Percentiles rank a stretch among this genome's conserved stretches.
phyloP scores from a whole-genome alignment of 768 basidiomycete genomes.

The Botryobasidium botryosum region DNA sequence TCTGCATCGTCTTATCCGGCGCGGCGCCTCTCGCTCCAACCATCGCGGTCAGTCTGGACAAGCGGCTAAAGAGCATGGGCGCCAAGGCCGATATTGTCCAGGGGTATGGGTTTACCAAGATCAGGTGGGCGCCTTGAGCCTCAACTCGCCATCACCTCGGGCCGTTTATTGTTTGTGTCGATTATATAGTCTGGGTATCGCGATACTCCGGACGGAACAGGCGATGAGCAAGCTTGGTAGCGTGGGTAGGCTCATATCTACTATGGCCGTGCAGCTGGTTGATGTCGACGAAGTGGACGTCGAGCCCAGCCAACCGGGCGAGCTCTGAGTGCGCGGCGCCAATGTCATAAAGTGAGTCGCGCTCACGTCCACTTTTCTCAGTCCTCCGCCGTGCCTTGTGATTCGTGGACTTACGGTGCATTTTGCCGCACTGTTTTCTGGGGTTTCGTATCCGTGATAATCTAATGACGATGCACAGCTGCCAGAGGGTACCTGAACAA shows the following conservation, averaged over 20 bases:
- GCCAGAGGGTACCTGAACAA: slow-evolving; percentile 62
- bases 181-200: too few relatives aligned
- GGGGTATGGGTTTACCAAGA: background rate
- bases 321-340: slow-evolving; percentile 53
- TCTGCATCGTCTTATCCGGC: slow-evolving; percentile 46
- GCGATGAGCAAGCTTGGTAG: slow-evolving; percentile 36
- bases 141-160: too few relatives aligned
- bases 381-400: background rate
- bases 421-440: background rate
- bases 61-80: background rate
- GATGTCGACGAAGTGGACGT: slow-evolving; percentile 36
- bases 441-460: too few relatives aligned
- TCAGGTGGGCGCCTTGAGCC: background rate
- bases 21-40: slow-evolving; percentile 47
- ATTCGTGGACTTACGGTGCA: background rate
- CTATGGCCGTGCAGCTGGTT: slow-evolving; percentile 58
- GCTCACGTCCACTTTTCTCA: too few relatives aligned
- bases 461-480: too few relatives aligned
- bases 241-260: slow-evolving; percentile 54
- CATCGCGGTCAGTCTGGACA: background rate
- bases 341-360: slow-evolving; percentile 52
- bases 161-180: too few relatives aligned
- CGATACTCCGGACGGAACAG: background rate
- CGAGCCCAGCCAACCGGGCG: slow-evolving; percentile 39
- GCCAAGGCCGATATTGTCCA: background rate